phyloP scores from a whole-genome alignment of 768 basidiomycete genomes.

The Suillus occidentalis region DNA sequence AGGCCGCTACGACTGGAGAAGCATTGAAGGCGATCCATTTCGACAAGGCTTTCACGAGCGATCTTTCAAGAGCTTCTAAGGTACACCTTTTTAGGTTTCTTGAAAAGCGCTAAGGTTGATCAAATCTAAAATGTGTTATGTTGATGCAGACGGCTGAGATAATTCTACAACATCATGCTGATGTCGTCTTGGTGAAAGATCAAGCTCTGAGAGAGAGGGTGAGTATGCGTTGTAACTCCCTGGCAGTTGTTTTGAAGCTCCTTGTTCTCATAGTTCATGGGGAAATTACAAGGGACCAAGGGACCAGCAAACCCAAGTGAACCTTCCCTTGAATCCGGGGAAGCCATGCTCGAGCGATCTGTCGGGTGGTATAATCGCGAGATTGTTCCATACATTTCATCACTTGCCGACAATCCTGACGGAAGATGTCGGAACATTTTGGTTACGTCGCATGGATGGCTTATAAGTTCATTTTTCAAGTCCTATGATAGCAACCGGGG shows the following conservation, averaged over 20 bases:
- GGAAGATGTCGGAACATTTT: constrained; percentile 40
- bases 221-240: constrained; percentile 1
- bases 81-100: constrained; percentile 6
- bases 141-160: constrained; percentile 60
- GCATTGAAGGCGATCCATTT: constrained; percentile 57
- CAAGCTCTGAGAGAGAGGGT: constrained; percentile 67
- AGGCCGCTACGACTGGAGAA: constrained; percentile 58
- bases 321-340: constrained; percentile 26
- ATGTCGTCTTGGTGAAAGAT: constrained; percentile 42
- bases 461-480: constrained; percentile 54
- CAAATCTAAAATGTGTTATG: background rate
- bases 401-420: constrained; percentile 32
- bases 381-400: constrained; percentile 36
- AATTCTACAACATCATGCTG: constrained; percentile 56
- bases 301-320: constrained; percentile 18
- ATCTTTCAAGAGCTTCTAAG: constrained; percentile 65
- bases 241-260: background rate
- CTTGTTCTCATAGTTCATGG: constrained; percentile 47
- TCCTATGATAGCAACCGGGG: constrained; percentile 45
- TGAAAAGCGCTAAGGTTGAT: background rate
- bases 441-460: constrained; percentile 66
- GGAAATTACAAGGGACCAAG: constrained; percentile 54
- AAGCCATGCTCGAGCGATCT: constrained; percentile 49
- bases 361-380: constrained; percentile 60
- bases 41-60: constrained; percentile 64